Evolutionary conservation across 2,329 filamentous ascomycete species (phyloP), one percentile per base, ranked within the genome.

Genomic region (Aspergillus amoenus): DNA sequence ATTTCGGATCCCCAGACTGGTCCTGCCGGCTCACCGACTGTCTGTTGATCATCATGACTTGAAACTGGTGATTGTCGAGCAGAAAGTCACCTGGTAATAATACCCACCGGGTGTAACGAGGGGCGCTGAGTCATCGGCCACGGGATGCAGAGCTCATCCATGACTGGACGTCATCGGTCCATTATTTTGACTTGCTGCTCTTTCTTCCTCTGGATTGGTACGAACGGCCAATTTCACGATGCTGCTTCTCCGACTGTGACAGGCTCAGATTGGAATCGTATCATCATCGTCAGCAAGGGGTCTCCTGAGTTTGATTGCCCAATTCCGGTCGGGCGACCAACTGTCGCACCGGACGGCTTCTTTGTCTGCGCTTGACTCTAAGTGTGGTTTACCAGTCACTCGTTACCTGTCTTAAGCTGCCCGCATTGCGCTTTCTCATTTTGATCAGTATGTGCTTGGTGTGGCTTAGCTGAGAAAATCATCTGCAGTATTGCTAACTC

Each of bases 91-190:
- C 6, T 18, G 44, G 44, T 47, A 30, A 30, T 17, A 15, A 30
- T 30, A 27, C 27, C 11, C 27, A 30, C 12, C 34, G 13, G 34
- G 34, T 1, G 34, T 37, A 37, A 37, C 34, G 34, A 13, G 13
- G 5, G 43, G 4, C 17, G 61, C 55, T 63, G 55, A 58, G 59
- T 58, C 58, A 61, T 47, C 46, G 21, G 44, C 51, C 52, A 59
- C 52, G 59, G 53, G 62, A 48, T 47, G 52, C 52, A 52, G 56
- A 13, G 43, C 60, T 54, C 55, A 47, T 54, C 54, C 44, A 61
- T 65, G 62, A 65, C 47, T 65, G 63, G 63, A 50, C 57, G 24
- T 59, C 55, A 60, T 42, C 58, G 55, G 49, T 41, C 46, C 44
- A 17, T 41, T 32, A 27, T 21, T 45, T 45, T 37, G 3, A 37